A percentile compares a stretch with the other conserved stretches of the same genome.
phyloP scores from a whole-genome alignment of 345 rosid species.

The Jatropha curcas region DNA sequence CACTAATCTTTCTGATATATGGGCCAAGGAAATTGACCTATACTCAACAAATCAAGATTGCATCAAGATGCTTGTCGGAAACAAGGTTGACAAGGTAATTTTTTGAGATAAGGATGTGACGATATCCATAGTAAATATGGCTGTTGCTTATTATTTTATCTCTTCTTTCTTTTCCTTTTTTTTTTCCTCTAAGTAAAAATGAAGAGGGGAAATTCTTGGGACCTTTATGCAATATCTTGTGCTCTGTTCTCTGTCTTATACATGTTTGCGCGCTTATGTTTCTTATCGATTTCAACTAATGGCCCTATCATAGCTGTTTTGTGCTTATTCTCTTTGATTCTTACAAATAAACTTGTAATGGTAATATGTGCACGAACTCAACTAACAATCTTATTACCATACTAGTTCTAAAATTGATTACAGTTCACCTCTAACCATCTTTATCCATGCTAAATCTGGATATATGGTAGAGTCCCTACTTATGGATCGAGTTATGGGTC shows the following conservation, averaged over 20 bases:
- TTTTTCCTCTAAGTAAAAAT: not conserved
- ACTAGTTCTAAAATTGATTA: too few species aligned
- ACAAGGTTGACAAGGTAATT: conserved; percentile 85
- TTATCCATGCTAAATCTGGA: too few species aligned
- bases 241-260: not conserved
- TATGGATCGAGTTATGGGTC: too few species aligned
- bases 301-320: not conserved
- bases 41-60: conserved; percentile 91
- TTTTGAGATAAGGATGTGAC: not conserved
- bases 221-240: not conserved
- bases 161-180: not conserved
- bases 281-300: not conserved
- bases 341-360: too few species aligned
- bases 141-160: not conserved
- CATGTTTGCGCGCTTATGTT: not conserved
- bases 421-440: too few species aligned
- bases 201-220: not conserved
- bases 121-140: not conserved
- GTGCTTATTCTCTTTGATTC: too few species aligned
- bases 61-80: conserved; percentile 96
- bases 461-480: too few species aligned
- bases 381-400: too few species aligned
- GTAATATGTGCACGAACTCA: too few species aligned
- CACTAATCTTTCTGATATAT: conserved; percentile 81
- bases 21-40: conserved; percentile 94